Base-by-base conservation (phyloP, 2,329 filamentous ascomycete species). In the Thelonectria discophora region DNA sequence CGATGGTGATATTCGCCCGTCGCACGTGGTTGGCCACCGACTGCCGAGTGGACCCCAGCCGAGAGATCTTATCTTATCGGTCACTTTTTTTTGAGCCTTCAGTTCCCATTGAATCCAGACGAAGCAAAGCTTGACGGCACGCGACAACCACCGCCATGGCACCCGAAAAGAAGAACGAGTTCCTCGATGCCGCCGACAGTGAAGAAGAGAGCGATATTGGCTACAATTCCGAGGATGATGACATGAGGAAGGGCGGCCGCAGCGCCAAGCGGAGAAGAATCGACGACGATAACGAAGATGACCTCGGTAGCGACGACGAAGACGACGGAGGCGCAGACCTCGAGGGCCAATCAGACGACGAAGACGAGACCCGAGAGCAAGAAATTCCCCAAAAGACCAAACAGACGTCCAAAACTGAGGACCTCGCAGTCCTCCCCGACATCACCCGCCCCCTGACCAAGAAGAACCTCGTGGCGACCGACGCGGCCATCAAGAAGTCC, bases 81-180 rank as follows among this genome's bases (percentile, higher is more conserved):
- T 39, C 12, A 65, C 59, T 67, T 67, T 73, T 73, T 60, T 51
- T 49, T 30, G 34, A 58, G 34, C 60, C 56, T 46, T 55, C 43
- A 62, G 63, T 52, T 63, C n/a, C 40, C n/a, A 18, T 43, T 43
- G 13, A 6, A 39, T 12, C 13, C 3, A 1, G 0, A 13, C 18
- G 13, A 48, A 48, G 21, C 45, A 32, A 37, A 37, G 8, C 9
- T 30, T 12, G 30, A 30, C 27, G 32, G n/a, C 34, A 46, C 57
- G 39, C 56, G 34, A 53, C 60, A 54, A 49, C 42, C 47, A 49
- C 43, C 45, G 46, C 55, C 37, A 93, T 93, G 90, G 77, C 88
- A 1, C 81, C 86, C 42, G 85, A 89, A 72, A 92, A 90, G 73
- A 85, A 85, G 68, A 93, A 93, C 75, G 85, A 91, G 54, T 94